phyloP scores from a whole-genome alignment of 352 stramenopile species.

The Phytophthora pini region DNA sequence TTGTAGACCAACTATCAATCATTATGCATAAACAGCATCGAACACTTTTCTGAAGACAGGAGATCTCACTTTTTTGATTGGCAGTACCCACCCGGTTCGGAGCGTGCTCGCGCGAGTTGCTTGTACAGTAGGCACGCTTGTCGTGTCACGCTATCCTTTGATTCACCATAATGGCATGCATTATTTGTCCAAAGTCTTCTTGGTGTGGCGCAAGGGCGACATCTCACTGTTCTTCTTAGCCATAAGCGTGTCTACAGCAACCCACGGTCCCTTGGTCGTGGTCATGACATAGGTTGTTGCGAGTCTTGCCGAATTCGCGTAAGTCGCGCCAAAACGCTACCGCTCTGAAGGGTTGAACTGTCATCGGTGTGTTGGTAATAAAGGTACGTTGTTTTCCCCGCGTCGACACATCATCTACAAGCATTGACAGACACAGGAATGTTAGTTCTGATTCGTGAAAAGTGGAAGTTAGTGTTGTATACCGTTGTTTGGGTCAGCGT shows the following conservation, averaged over 20 bases:
- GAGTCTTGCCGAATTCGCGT: too few relatives aligned
- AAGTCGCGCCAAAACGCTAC: too few relatives aligned
- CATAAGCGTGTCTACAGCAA: conserved; percentile 58
- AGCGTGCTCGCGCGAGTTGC: conserved; percentile 16
- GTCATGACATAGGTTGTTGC: too few relatives aligned
- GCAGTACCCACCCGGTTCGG: conserved; percentile 40
- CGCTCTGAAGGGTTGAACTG: too few relatives aligned
- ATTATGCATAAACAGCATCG: conserved; percentile 11
- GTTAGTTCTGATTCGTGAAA: too few relatives aligned
- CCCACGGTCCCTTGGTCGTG: conserved; percentile 63
- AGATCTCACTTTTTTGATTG: conserved; percentile 41
- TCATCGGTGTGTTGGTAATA: too few relatives aligned
- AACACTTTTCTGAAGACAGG: conserved; percentile 29
- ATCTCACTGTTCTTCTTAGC: conserved; percentile 56
- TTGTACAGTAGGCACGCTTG: conserved; percentile 13
- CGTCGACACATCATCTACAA: too few relatives aligned
- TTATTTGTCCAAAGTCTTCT: conserved; percentile 41
- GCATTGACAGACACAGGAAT: too few relatives aligned
- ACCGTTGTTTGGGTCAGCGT: too few relatives aligned
- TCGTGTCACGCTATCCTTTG: background rate
- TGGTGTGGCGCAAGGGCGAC: conserved; percentile 46
- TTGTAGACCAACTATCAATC: conserved; percentile 22
- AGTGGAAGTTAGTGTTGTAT: too few relatives aligned
- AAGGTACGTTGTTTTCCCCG: too few relatives aligned
- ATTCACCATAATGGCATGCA: background rate